phyloP scores from a whole-genome alignment of 1,284 basidiomycete species.

The Violaceomyces palustris region DNA sequence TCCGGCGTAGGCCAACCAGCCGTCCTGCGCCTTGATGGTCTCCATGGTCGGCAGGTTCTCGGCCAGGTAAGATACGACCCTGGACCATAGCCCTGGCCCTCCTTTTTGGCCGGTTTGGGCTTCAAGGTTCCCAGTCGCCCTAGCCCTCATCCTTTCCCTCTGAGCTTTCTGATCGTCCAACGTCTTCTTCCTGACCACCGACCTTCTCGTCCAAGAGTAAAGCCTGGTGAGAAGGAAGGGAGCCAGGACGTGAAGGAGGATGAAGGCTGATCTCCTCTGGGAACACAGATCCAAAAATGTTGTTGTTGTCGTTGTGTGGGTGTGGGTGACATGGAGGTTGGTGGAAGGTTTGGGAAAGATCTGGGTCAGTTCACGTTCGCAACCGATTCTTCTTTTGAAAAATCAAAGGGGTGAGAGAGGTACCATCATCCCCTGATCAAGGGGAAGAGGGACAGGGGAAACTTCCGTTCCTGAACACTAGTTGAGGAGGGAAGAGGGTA shows the following conservation, averaged over 20 bases:
- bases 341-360: too few relatives aligned
- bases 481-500: conserved; percentile 49
- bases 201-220: conserved; percentile 36
- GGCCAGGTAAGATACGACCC: conserved; percentile 10
- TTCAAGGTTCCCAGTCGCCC: conserved; percentile 8
- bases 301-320: too few relatives aligned
- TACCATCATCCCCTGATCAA: too few relatives aligned
- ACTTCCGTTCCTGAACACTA: too few relatives aligned
- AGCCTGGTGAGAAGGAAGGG: conserved; percentile 46
- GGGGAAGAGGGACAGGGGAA: too few relatives aligned
- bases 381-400: too few relatives aligned
- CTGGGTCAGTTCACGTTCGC: too few relatives aligned
- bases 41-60: conserved; percentile 46
- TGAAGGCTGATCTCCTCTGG: conserved; percentile 38
- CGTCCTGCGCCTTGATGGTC: conserved; percentile 40
- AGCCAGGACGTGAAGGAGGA: conserved; percentile 46
- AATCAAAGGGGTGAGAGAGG: too few relatives aligned
- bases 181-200: conserved; percentile 3
- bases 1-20: conserved; percentile 43
- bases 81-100: neutral
- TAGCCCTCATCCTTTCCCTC: conserved; percentile 4
- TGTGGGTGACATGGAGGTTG: too few relatives aligned
- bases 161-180: conserved; percentile 4
- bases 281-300: too few relatives aligned
- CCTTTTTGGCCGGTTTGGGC: neutral